Percentiles rank a stretch among this genome's conserved stretches.
These are phyloP conservation scores for Xylogone sp. DNA, from an alignment of 2,329 filamentous ascomycete genomes.

Conservation along the genomic window DNA sequence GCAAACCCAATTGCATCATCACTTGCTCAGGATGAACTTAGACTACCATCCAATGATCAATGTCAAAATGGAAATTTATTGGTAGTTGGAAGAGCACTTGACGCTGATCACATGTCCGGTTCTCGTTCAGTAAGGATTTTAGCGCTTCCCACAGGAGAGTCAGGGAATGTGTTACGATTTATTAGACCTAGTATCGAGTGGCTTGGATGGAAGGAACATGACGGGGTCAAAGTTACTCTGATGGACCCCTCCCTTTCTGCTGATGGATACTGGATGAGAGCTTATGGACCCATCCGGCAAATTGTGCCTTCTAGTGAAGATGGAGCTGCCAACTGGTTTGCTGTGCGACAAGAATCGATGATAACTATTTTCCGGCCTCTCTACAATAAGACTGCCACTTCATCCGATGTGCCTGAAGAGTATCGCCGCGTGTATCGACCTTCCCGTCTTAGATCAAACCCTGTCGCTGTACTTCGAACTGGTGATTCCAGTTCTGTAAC, in stretches of 20 bases:
- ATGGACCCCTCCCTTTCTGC: conserved; percentile 16
- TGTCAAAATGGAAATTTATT: conserved; percentile 15
- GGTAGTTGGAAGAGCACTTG: conserved; percentile 16
- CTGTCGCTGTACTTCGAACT: conserved; percentile 48
- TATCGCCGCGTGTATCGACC: conserved; percentile 21
- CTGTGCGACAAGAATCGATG: conserved; percentile 37
- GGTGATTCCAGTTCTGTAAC: conserved; percentile 48
- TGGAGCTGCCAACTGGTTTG: conserved; percentile 36
- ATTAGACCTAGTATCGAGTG: conserved; percentile 20
- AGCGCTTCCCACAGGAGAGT: conserved; percentile 23
- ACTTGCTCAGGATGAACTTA: conserved; percentile 1
- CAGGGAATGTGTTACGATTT: conserved; percentile 25
- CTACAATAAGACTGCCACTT: conserved; percentile 15
- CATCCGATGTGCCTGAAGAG: conserved; percentile 3
- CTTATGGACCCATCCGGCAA: conserved; percentile 43
- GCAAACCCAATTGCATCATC: conserved; percentile 11
- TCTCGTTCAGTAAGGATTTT: conserved; percentile 15
- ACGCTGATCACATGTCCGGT: conserved; percentile 14
- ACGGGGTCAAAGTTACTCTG: conserved; percentile 15
- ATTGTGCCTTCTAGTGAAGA: conserved; percentile 38
- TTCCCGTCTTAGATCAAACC: conserved; percentile 53
- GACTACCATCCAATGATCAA: conserved; percentile 4
- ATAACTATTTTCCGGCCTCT: conserved; percentile 38
- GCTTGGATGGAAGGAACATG: conserved; percentile 21
- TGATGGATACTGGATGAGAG: conserved; percentile 24